Evolutionary conservation across 108 stramenopile genomes (phyloP).

Genomic region (Nitzschia inconspicua): DNA sequence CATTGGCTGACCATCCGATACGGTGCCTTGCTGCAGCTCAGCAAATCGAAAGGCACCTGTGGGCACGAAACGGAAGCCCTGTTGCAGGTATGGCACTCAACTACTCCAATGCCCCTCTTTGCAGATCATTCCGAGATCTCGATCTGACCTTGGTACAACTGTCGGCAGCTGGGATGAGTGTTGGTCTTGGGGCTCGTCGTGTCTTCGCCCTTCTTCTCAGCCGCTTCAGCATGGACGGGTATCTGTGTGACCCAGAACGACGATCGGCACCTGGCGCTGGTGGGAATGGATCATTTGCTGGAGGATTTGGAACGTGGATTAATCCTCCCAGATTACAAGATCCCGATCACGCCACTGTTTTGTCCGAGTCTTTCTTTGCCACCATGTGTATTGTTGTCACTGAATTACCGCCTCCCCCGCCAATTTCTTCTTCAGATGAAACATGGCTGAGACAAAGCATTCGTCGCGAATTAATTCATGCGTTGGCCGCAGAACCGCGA

Average conservation of each 20-base stretch:
- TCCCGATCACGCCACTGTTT: conserved; percentile 72
- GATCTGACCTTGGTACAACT: conserved; percentile 84
- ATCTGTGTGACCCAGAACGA: conserved; percentile 81
- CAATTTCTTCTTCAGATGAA: conserved; percentile 51
- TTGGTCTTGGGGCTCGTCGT: conserved; percentile 77
- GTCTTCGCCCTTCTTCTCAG: conserved; percentile 67
- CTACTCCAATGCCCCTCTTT: conserved; percentile 81
- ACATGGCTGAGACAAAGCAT: conserved; percentile 59
- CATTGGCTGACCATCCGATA: conserved; percentile 82
- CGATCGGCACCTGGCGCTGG: conserved; percentile 32
- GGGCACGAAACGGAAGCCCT: conserved; percentile 83
- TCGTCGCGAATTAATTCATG: conserved; percentile 86
- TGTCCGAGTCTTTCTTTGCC: conserved; percentile 81
- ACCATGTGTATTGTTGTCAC: conserved; percentile 82
- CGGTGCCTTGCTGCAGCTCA: conserved; percentile 82
- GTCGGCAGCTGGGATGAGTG: conserved; percentile 78
- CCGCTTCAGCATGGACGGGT: conserved; percentile 84
- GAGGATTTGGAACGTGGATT: conserved; percentile 52
- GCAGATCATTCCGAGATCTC: conserved; percentile 78
- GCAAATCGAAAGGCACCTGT: conserved; percentile 85
- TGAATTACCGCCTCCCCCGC: conserved; percentile 83
- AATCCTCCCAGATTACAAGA: conserved; percentile 82
- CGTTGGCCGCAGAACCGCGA: conserved; percentile 82
- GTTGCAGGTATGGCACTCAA: conserved; percentile 84
- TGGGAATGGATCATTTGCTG: conserved; percentile 11